phyloP scores from a whole-genome alignment of 306 rosid genomes.

The Ormosia emarginata region DNA sequence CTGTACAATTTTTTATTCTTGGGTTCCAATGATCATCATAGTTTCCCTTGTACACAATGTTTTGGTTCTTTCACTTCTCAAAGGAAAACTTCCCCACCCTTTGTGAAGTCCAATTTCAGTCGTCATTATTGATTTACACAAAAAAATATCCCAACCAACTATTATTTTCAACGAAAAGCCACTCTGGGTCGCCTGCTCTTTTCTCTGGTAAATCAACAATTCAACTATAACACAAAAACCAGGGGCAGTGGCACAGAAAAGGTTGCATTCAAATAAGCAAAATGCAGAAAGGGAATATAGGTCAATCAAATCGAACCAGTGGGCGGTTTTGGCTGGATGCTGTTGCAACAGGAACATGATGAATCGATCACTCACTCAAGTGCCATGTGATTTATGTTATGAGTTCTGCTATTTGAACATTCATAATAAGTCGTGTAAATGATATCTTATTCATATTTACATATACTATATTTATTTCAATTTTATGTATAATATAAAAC shows the following conservation, averaged over 20 bases:
- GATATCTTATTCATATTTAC: no score
- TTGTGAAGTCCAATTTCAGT: neutral
- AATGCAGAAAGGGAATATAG: neutral
- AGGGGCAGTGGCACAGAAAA: constrained; percentile 38
- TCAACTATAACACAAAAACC: constrained; percentile 21
- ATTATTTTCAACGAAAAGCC: neutral
- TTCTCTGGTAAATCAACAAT: neutral
- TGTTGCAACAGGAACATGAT: neutral
- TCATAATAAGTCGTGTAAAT: no score
- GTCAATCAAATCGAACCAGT: neutral
- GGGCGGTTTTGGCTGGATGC: constrained; percentile 25
- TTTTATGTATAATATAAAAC: no score
- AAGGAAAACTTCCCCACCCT: constrained; percentile 15
- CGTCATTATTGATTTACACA: neutral
- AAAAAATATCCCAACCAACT: neutral
- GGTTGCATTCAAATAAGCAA: neutral
- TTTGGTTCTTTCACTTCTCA: constrained; percentile 16
- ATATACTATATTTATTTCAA: no score
- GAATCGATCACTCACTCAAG: neutral
- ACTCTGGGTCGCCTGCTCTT: neutral
- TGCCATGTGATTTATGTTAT: neutral
- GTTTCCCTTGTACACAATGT: constrained; percentile 29
- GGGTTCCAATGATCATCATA: constrained; percentile 10
- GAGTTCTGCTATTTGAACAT: no score
- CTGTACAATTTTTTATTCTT: neutral